A percentile compares a stretch with the other conserved stretches of the same genome.
These are phyloP conservation scores for Rutstroemia sp. DNA, from an alignment of 2,329 filamentous ascomycete species.

Conservation along the genomic window DNA sequence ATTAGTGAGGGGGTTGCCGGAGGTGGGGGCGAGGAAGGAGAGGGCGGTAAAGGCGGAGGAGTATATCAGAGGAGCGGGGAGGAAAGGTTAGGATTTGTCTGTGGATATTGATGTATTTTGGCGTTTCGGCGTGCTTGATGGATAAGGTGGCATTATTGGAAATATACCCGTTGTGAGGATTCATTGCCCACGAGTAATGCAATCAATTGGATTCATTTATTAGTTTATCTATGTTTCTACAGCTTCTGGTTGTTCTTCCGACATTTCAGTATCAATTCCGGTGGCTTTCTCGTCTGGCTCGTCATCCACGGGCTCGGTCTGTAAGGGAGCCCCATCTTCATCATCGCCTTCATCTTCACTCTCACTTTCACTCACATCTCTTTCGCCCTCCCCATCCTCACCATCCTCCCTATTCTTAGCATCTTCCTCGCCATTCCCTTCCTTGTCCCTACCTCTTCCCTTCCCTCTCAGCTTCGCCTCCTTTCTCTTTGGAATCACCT, in stretches of 20 bases:
- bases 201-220: too few species aligned
- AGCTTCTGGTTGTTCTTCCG: not conserved
- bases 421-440: constrained; percentile 1
- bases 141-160: constrained; percentile 1
- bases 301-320: not conserved
- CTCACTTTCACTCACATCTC: too few species aligned
- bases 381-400: not conserved
- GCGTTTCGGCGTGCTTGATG: not conserved
- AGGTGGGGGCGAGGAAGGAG: constrained; percentile 57
- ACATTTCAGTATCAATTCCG: not conserved
- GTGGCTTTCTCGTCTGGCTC: not conserved
- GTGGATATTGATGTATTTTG: not conserved
- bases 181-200: not conserved
- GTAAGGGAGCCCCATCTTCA: not conserved
- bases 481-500: constrained; percentile 86
- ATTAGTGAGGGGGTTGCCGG: constrained; percentile 53
- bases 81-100: not conserved
- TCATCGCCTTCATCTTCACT: not conserved
- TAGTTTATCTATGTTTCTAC: not conserved
- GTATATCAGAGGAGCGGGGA: constrained; percentile 23
- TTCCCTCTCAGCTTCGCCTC: constrained; percentile 57
- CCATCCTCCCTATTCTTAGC: not conserved
- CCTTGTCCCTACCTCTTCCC: constrained; percentile 22
- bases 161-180: not conserved
- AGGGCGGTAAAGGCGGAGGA: constrained; percentile 46